Base-by-base conservation (phyloP, 2,329 filamentous ascomycete genomes). In the Tolypocladium nubicola region DNA sequence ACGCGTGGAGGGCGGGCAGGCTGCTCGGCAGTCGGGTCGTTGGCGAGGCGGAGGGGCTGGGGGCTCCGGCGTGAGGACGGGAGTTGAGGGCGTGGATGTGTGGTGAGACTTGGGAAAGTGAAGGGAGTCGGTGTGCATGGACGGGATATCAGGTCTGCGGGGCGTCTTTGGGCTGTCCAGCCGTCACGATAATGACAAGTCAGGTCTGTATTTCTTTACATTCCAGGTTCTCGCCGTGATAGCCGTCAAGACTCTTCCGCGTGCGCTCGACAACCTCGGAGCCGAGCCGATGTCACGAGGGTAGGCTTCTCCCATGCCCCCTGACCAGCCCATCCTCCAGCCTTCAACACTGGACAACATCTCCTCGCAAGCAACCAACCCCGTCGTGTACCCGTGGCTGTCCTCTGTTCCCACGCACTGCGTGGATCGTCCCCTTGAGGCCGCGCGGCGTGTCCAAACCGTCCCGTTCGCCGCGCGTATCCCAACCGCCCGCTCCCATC, bases 1-100 rank as follows among this genome's bases (percentile, higher is more conserved):
- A 59, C 38, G 57, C 57, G 50, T 56, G 57, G 55, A 57, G 38
- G 52, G 14, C 19, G 45, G 23, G 45, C 9, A 57, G 38, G 55
- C 54, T 43, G 16, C 39, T 59, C 21, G 52, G 40, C 14, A 53
- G 45, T 14, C 47, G n/a, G 30, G 52, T 49, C 2, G 55, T 59
- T 30, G 57, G 52, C 19, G 50, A 55, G 55, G 50, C 53, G 14
- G 33, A 52, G 40, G 55, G 47, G 8, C 37, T 53, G 23, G 35
- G 37, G 13, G 10, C 38, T 10, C 19, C 8, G 19, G 54, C 5
- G 2, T n/a, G 41, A 38, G 41, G 33, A 33, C 3, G 39, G 26
- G 5, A n/a, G 45, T 33, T 49, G 23, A 30, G 23, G 10, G 1
- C n/a, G 41, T 21, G 41, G 1, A 43, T 9, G 23, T 26, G 23